phyloP scores from a whole-genome alignment of 495 filamentous ascomycete genomes.

The Cercophora scortea region DNA sequence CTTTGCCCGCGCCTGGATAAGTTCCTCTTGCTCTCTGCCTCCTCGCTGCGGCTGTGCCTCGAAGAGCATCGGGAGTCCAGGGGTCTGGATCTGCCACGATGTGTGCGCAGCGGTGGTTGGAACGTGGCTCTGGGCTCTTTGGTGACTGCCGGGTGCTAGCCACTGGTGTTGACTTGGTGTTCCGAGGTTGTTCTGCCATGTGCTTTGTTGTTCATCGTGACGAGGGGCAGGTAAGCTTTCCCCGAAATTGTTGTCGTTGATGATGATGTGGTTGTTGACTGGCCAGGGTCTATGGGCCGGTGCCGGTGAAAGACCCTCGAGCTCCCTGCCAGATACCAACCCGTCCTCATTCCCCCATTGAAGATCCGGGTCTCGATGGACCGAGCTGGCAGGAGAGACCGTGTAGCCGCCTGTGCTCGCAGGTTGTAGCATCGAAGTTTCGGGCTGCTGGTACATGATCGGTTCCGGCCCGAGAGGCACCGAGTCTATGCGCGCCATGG shows the following conservation, averaged over 20 bases:
- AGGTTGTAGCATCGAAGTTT: slow-evolving; percentile 2
- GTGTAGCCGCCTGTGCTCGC: slow-evolving; percentile 4
- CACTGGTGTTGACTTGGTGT: no score
- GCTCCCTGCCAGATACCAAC: neutral
- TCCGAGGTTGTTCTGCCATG: neutral
- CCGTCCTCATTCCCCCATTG: neutral
- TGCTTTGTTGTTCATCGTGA: neutral
- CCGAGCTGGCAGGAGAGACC: slow-evolving; percentile 18
- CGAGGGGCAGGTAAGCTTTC: no score
- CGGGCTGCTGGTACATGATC: neutral
- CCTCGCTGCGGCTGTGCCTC: neutral
- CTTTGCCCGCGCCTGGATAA: slow-evolving; percentile 12
- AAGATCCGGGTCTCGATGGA: neutral
- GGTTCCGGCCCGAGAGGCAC: no score
- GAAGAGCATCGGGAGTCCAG: no score
- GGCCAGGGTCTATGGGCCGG: no score
- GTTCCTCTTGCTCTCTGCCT: slow-evolving; percentile 13
- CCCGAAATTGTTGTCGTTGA: neutral
- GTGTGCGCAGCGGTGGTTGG: no score
- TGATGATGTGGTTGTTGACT: neutral
- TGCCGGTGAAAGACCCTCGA: neutral
- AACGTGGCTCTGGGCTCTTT: no score
- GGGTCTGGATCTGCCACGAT: no score
- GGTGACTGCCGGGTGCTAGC: no score
- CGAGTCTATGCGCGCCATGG: no score